Percentiles rank a stretch among this genome's conserved stretches.
These are phyloP conservation scores for Psilocybe sp. DNA, from an alignment of 768 basidiomycete genomes.

Conservation along the genomic window DNA sequence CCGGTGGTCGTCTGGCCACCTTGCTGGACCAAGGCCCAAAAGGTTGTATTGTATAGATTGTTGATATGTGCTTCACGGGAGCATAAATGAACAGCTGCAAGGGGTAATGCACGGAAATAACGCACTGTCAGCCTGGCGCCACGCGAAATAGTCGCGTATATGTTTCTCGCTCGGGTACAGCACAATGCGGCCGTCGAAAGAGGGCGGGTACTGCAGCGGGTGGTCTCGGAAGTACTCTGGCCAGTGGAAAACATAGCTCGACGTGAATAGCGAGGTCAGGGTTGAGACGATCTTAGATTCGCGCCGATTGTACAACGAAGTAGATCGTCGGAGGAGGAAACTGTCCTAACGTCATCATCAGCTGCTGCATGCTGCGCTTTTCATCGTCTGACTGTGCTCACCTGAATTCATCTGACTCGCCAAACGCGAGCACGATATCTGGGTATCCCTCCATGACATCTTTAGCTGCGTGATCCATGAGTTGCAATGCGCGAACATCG, in stretches of 20 bases:
- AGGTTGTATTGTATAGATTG: conserved; percentile 93
- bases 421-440: conserved; percentile 86
- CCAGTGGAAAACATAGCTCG: conserved; percentile 90
- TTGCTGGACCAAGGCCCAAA: conserved; percentile 90
- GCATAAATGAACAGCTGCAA: conserved; percentile 9
- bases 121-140: conserved; percentile 96
- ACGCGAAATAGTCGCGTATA: conserved; percentile 89
- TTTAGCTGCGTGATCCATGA: conserved; percentile 91
- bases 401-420: conserved; percentile 98
- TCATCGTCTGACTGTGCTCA: conserved; percentile 22
- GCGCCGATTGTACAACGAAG: conserved; percentile 81
- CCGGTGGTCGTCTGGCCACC: conserved; percentile 76
- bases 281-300: conserved; percentile 83
- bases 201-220: conserved; percentile 78
- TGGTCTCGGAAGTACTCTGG: conserved; percentile 69
- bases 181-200: conserved; percentile 88
- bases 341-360: conserved; percentile 38
- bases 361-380: not conserved
- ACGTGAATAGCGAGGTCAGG: conserved; percentile 85
- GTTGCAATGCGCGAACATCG: conserved; percentile 76
- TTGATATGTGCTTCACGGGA: conserved; percentile 83
- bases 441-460: conserved; percentile 78
- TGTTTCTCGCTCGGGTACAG: conserved; percentile 73
- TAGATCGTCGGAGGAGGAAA: conserved; percentile 78
- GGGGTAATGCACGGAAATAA: conserved; percentile 9